Evolutionary conservation across 768 basidiomycete genomes (phyloP).

Genomic region (Coprinopsis marcescibilis): DNA sequence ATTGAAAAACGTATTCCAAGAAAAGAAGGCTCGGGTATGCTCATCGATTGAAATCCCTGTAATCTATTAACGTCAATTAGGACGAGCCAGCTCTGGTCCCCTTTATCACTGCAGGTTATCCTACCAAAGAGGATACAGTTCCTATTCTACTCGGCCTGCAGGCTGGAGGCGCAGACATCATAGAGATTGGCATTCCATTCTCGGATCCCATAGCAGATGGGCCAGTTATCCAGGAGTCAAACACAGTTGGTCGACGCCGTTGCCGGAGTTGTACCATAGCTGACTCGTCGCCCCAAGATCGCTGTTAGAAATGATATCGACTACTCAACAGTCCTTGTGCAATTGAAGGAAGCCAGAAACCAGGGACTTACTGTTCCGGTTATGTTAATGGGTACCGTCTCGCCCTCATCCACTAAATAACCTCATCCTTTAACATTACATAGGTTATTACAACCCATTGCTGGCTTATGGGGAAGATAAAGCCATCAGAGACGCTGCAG

Average conservation of each 20-base stretch:
- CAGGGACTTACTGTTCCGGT: conserved; percentile 82
- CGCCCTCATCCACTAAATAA: background rate
- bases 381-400: conserved; percentile 79
- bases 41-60: background rate
- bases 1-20: conserved; percentile 62
- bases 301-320: conserved; percentile 79
- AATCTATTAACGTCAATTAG: conserved; percentile 25
- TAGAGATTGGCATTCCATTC: conserved; percentile 94
- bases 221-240: conserved; percentile 86
- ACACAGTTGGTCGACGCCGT: conserved; percentile 57
- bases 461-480: conserved; percentile 94
- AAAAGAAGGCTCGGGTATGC: conserved; percentile 55
- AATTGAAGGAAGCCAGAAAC: conserved; percentile 72
- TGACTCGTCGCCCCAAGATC: conserved; percentile 42
- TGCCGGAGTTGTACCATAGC: background rate
- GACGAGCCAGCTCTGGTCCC: conserved; percentile 65
- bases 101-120: conserved; percentile 94
- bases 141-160: conserved; percentile 89
- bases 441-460: conserved; percentile 97
- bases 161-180: conserved; percentile 87
- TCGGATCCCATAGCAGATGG: conserved; percentile 97
- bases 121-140: conserved; percentile 72
- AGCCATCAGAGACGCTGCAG: conserved; percentile 82
- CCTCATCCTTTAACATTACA: conserved; percentile 6
- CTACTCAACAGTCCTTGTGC: conserved; percentile 67